Evolutionary conservation across 2,329 filamentous ascomycete genomes (phyloP).

Genomic region (Beauveria sp.): DNA sequence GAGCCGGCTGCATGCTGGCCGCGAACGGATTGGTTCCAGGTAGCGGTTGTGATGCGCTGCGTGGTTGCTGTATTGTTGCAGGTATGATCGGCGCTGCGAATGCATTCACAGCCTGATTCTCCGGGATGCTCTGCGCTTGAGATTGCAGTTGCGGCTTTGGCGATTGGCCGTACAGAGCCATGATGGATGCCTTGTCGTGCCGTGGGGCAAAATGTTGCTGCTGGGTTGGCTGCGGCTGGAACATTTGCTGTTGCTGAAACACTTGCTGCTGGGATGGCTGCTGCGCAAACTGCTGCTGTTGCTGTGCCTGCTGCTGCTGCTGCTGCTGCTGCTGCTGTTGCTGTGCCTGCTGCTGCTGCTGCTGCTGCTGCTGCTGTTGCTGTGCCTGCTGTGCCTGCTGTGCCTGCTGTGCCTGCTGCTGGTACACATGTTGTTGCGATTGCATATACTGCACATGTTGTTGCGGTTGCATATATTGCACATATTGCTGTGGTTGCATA

Average conservation of each 20-base stretch:
- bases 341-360: slow-evolving; percentile 14
- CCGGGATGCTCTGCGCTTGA: slow-evolving; percentile 22
- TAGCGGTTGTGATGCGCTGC: slow-evolving; percentile 27
- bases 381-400: too few relatives aligned
- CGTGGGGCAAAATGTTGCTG: slow-evolving; percentile 36
- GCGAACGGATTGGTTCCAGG: slow-evolving; percentile 51
- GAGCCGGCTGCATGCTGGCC: slow-evolving; percentile 20
- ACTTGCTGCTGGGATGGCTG: slow-evolving; percentile 15
- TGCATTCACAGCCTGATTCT: slow-evolving; percentile 21
- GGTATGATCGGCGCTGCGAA: slow-evolving; percentile 17
- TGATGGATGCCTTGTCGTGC: slow-evolving; percentile 65
- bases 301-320: slow-evolving; percentile 4
- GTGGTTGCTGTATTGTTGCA: slow-evolving; percentile 17
- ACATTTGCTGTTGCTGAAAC: slow-evolving; percentile 10
- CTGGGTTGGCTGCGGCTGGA: slow-evolving; percentile 21
- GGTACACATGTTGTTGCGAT: slow-evolving; percentile 19
- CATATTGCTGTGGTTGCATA: slow-evolving; percentile 22
- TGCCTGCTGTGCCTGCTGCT: slow-evolving; percentile 17
- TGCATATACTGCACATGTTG: slow-evolving; percentile 14
- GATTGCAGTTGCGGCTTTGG: slow-evolving; percentile 29
- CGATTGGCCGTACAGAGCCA: slow-evolving; percentile 64
- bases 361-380: slow-evolving; percentile 19
- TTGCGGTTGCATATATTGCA: slow-evolving; percentile 15
- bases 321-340: slow-evolving; percentile 3
- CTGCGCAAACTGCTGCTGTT: slow-evolving; percentile 22